phyloP scores from a whole-genome alignment of 1,139 yeast genomes.

The Blastobotrys aristatus region DNA sequence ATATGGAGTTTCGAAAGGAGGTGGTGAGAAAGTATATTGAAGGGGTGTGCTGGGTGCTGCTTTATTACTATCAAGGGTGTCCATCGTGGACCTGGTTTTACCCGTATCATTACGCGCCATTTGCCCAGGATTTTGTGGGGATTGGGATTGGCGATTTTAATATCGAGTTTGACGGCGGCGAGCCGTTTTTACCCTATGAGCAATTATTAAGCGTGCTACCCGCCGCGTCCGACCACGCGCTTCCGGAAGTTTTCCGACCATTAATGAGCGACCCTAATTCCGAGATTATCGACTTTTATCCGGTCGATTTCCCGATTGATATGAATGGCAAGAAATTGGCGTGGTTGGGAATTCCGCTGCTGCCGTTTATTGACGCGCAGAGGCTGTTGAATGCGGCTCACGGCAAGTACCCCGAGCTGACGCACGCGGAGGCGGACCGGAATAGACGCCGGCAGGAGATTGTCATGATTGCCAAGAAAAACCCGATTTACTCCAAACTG shows the following conservation, averaged over 20 bases:
- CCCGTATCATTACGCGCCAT: constrained; percentile 97
- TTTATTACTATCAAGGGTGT: constrained; percentile 95
- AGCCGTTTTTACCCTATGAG: constrained; percentile 89
- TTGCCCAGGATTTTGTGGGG: constrained; percentile 78
- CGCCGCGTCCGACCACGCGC: constrained; percentile 88
- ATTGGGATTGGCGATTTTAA: constrained; percentile 47
- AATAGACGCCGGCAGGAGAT: constrained; percentile 42
- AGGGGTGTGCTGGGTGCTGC: constrained; percentile 92
- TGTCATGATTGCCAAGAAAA: constrained; percentile 28
- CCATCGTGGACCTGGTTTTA: constrained; percentile 99
- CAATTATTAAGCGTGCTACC: constrained; percentile 97
- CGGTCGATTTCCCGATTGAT: constrained; percentile 82
- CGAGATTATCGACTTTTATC: constrained; percentile 87
- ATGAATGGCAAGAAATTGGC: constrained; percentile 94
- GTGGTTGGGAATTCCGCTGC: constrained; percentile 90
- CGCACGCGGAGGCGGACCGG: constrained; percentile 65
- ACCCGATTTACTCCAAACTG: constrained; percentile 26
- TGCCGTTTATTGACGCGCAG: constrained; percentile 87
- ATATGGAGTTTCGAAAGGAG: constrained; percentile 52
- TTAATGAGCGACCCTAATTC: constrained; percentile 78
- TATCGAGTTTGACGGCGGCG: constrained; percentile 61
- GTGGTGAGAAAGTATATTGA: constrained; percentile 77
- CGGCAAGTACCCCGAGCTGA: constrained; percentile 55
- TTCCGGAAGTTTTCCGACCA: constrained; percentile 79
- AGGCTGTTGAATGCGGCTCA: constrained; percentile 64